Evolutionary conservation across 2,329 filamentous ascomycete genomes (phyloP).

Genomic region (Paracorniculantispora psalliotae): DNA sequence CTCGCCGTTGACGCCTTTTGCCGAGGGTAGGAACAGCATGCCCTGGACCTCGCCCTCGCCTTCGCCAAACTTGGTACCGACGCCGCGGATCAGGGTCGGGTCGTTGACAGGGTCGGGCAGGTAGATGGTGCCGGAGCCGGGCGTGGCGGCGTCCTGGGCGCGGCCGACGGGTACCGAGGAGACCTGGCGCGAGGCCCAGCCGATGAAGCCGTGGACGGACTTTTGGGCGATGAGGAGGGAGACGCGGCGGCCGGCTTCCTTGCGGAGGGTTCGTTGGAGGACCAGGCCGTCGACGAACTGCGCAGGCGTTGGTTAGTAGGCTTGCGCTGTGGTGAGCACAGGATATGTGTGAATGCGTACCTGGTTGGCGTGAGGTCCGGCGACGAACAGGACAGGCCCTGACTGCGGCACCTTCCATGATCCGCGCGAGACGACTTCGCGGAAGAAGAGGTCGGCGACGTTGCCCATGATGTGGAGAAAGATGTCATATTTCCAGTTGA

Average conservation of each 20-base stretch:
- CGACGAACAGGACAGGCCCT: slow-evolving; percentile 91
- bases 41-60: slow-evolving; percentile 69
- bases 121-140: slow-evolving; percentile 75
- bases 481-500: slow-evolving; percentile 69
- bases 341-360: slow-evolving; percentile 38
- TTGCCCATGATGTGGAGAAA: slow-evolving; percentile 75
- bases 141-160: slow-evolving; percentile 82
- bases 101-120: slow-evolving; percentile 83
- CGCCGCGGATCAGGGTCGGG: slow-evolving; percentile 71
- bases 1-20: slow-evolving; percentile 70
- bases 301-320: not conserved
- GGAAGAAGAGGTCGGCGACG: slow-evolving; percentile 93
- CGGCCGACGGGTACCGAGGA: slow-evolving; percentile 91
- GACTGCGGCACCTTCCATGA: slow-evolving; percentile 90
- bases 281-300: slow-evolving; percentile 95
- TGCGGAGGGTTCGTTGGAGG: slow-evolving; percentile 82
- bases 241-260: slow-evolving; percentile 81
- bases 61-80: slow-evolving; percentile 77
- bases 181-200: slow-evolving; percentile 75
- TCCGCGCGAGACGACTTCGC: slow-evolving; percentile 90
- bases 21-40: slow-evolving; percentile 78
- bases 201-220: slow-evolving; percentile 90
- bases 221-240: slow-evolving; percentile 93
- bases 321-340: not conserved
- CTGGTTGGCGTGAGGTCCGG: slow-evolving; percentile 94